These are phyloP conservation scores for Colletotrichum karsti DNA, from an alignment of 2,329 filamentous ascomycete species.

Conservation along the genomic window DNA sequence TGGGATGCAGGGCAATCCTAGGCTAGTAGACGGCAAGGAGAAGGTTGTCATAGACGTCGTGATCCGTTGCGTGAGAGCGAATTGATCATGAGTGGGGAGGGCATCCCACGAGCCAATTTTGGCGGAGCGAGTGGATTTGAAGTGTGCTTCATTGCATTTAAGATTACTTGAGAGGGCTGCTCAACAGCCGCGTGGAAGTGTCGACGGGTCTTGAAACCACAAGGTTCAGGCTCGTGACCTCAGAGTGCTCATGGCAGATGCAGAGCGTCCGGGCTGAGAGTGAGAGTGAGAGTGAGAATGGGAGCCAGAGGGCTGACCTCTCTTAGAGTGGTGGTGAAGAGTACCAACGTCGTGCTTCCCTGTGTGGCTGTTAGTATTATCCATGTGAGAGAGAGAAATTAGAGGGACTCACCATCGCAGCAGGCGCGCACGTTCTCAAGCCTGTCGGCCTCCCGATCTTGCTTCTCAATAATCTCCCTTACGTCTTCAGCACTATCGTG, in stretches of 20 bases:
- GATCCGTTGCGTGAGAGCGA: conserved; percentile 31
- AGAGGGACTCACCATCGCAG: conserved; percentile 84
- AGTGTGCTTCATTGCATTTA: conserved; percentile 22
- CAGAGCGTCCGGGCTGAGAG: conserved; percentile 43
- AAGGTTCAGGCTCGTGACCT: conserved; percentile 44
- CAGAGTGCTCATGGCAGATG: conserved; percentile 44
- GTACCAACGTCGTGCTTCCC: conserved; percentile 80
- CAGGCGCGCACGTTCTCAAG: conserved; percentile 97
- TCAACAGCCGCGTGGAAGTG: conserved; percentile 15
- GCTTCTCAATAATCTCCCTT: conserved; percentile 79
- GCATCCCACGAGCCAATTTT: conserved; percentile 13
- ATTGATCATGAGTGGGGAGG: conserved; percentile 27
- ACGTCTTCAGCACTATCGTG: conserved; percentile 87
- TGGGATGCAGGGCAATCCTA: conserved; percentile 16
- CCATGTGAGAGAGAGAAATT: neutral
- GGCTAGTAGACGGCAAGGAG: conserved; percentile 24
- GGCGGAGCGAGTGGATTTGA: conserved; percentile 21
- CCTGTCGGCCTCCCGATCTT: conserved; percentile 79
- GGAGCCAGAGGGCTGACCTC: conserved; percentile 46
- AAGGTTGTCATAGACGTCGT: conserved; percentile 31
- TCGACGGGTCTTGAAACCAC: neutral
- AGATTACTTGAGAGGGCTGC: conserved; percentile 15
- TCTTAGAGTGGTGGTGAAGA: conserved; percentile 57
- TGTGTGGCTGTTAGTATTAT: conserved; percentile 43
- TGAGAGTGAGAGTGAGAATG: conserved; percentile 46